Base-by-base conservation (phyloP, 305 asterid genomes). In the Euphrasia arctica region DNA sequence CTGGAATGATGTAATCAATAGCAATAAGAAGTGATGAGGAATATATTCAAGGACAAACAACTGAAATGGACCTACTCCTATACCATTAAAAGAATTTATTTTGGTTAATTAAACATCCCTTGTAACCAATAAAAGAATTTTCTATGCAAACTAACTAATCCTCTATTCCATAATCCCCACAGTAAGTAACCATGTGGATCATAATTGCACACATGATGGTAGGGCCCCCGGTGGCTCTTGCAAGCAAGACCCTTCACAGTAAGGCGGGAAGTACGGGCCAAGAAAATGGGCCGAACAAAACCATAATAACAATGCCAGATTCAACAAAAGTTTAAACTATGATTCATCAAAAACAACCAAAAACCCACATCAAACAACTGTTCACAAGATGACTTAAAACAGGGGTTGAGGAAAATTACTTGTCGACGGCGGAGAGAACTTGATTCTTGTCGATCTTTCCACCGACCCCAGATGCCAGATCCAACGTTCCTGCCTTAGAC, bases 391-490 rank as follows among this genome's bases (percentile, higher is more conserved):
- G 43, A 36, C 6, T 12, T 4, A 57, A 12, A 56, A 29, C 13
- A 25, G 14, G 15, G 52, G 6, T 5, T 58, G 12, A 57, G 13
- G 55, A 14, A 4, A 13, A 48, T 25, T 92, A 89, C 98, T 84
- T 89, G 74, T 92, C 97, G 64, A 92, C 97, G 61, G 97, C 97
- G 43, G 93, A 77, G 58, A 83, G 88, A 74, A 92, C 97, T 1
- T 82, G 87, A 49, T 70, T 68, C 78, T 92, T 92, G 57, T 79
- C 81, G 66, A 92, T 87, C 79, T 79, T 80, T 32, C 98, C 98
- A 58, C 98, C 98, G 60, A 89, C 79, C 56, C 96, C 95, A 80
- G 93, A 70, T 62, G 97, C 97, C 84, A 92, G 89, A 87, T 87
- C 93, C 84, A 92, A 68, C 58, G 96, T 66, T 62, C 95, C 94